These are phyloP conservation scores for Kodamaea anthophila DNA, from an alignment of 1,139 yeast species.

Conservation along the genomic window DNA sequence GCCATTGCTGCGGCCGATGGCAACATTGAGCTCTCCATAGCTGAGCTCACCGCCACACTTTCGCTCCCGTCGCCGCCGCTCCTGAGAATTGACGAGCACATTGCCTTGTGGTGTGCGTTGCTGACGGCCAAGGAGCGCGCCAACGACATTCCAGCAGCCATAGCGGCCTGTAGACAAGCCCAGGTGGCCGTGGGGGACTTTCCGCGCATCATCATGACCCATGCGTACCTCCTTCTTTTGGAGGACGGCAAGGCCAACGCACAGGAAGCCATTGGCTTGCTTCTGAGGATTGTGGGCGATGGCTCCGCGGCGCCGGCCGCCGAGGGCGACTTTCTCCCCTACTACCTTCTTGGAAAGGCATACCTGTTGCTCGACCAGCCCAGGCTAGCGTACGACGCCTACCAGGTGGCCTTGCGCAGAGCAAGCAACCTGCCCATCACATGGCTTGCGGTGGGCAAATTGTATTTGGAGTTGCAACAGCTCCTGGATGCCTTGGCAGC, in stretches of 20 bases:
- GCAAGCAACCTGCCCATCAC: conserved; percentile 52
- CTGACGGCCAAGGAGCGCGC: conserved; percentile 47
- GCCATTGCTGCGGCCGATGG: conserved; percentile 48
- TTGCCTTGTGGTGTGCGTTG: conserved; percentile 47
- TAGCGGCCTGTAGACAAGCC: conserved; percentile 44
- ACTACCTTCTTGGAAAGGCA: conserved; percentile 53
- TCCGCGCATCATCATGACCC: conserved; percentile 40
- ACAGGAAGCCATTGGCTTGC: conserved; percentile 26
- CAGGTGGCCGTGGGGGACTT: conserved; percentile 38
- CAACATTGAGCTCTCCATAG: conserved; percentile 40
- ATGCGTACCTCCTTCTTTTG: conserved; percentile 40
- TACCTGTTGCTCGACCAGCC: conserved; percentile 42
- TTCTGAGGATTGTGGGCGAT: conserved; percentile 28
- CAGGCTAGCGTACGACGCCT: conserved; percentile 49
- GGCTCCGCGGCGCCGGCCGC: conserved; percentile 11
- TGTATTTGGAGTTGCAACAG: conserved; percentile 54
- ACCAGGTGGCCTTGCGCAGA: conserved; percentile 51
- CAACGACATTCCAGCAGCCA: conserved; percentile 41
- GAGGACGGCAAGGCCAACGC: conserved; percentile 22
- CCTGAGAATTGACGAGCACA: conserved; percentile 38
- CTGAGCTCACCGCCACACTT: conserved; percentile 44
- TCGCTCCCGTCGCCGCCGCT: conserved; percentile 45
- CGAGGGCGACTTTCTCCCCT: conserved; percentile 49
- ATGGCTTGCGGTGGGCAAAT: conserved; percentile 61
- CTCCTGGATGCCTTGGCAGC: conserved; percentile 63